Conservation (phyloP, 257 asterid species). For the Petunia axillaris region DNA sequence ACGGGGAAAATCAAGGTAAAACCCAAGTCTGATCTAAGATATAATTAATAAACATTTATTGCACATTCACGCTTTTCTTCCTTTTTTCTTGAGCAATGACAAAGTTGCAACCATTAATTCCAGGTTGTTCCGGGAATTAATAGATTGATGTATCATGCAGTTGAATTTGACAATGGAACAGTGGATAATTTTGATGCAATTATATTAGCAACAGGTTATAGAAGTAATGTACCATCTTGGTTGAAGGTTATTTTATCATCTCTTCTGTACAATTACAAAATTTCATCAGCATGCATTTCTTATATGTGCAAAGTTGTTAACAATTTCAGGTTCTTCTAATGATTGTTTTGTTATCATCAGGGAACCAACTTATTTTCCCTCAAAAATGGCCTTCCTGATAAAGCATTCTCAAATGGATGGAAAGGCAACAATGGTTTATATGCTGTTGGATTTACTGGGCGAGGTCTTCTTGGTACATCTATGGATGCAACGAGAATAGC, state of each 20-base stretch:
- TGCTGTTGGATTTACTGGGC: slow-evolving; percentile 36
- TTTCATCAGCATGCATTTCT: no score
- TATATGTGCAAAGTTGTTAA: no score
- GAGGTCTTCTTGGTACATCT: slow-evolving; percentile 39
- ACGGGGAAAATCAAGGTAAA: slow-evolving; percentile 43
- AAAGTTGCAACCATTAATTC: neutral
- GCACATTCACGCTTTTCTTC: neutral
- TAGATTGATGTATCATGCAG: slow-evolving; percentile 26
- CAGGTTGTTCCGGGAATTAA: slow-evolving; percentile 31
- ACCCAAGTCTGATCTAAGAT: neutral
- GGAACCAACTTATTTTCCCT: slow-evolving; percentile 27
- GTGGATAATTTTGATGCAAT: slow-evolving; percentile 35
- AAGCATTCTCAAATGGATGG: slow-evolving; percentile 36
- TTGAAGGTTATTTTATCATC: slow-evolving; percentile 27
- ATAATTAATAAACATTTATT: no score
- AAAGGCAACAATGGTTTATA: slow-evolving; percentile 34
- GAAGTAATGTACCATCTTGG: slow-evolving; percentile 40
- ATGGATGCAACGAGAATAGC: slow-evolving; percentile 38
- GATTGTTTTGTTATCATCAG: neutral
- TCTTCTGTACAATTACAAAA: no score
- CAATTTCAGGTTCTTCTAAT: neutral
- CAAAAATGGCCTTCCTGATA: slow-evolving; percentile 28
- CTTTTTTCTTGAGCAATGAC: neutral
- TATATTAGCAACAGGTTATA: slow-evolving; percentile 39
- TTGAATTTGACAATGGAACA: slow-evolving; percentile 34